Conservation (phyloP, 2,329 filamentous ascomycete species). For the Cytospora leucostoma region DNA sequence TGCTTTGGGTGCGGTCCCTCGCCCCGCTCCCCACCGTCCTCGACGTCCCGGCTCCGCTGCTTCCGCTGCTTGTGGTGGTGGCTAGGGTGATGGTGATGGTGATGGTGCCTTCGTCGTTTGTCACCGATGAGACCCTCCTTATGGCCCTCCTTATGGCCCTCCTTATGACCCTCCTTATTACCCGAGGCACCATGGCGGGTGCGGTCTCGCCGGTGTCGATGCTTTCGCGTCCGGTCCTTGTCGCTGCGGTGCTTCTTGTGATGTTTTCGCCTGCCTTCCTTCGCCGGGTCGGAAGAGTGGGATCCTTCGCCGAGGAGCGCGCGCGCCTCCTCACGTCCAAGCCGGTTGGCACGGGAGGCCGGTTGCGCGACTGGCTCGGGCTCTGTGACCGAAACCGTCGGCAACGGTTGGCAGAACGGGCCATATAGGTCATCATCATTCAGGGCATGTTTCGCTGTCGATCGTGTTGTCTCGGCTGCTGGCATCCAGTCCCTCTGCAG, state of each 20-base stretch:
- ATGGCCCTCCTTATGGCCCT: background rate
- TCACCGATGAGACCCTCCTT: background rate
- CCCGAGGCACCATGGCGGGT: slow-evolving; percentile 28
- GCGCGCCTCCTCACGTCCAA: slow-evolving; percentile 22
- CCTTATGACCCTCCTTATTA: too few relatives aligned
- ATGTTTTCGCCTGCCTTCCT: slow-evolving; percentile 43
- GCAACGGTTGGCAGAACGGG: background rate
- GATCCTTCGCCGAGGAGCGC: slow-evolving; percentile 33
- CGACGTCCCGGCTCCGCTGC: slow-evolving; percentile 17
- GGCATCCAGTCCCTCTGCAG: slow-evolving; percentile 43
- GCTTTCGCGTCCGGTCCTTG: slow-evolving; percentile 10
- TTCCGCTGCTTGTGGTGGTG: slow-evolving; percentile 10
- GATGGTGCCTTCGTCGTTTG: slow-evolving; percentile 13
- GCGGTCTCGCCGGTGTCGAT: slow-evolving; percentile 16
- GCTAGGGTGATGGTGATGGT: too few relatives aligned
- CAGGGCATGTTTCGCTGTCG: slow-evolving; percentile 21
- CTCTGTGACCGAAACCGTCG: slow-evolving; percentile 17
- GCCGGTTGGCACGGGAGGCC: slow-evolving; percentile 1
- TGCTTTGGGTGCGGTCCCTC: slow-evolving; percentile 38
- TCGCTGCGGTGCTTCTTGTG: background rate
- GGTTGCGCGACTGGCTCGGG: slow-evolving; percentile 19
- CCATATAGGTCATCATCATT: slow-evolving; percentile 12
- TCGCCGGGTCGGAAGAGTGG: slow-evolving; percentile 49
- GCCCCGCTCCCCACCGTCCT: slow-evolving; percentile 29
- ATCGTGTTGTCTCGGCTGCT: slow-evolving; percentile 32